phyloP scores from a whole-genome alignment of 2,329 filamentous ascomycete species.

The Waltergamsia citrina region DNA sequence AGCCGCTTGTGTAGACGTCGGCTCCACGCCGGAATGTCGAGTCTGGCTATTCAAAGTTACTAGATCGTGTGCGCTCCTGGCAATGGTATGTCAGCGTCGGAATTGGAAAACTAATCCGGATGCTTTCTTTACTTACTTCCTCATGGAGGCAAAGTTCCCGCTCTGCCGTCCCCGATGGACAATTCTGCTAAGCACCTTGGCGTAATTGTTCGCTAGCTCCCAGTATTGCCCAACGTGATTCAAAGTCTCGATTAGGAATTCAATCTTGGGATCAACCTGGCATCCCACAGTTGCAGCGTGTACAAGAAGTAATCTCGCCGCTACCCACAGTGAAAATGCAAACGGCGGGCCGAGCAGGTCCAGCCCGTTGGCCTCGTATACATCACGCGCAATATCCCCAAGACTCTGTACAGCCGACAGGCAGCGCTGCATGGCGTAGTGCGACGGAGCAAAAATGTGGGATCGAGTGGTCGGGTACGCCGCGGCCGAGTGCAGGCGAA shows the following conservation, averaged over 20 bases:
- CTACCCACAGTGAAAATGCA: slow-evolving; percentile 34
- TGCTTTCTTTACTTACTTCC: slow-evolving; percentile 28
- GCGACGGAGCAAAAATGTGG: slow-evolving; percentile 29
- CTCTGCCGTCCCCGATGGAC: slow-evolving; percentile 22
- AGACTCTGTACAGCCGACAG: slow-evolving; percentile 32
- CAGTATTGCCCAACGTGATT: slow-evolving; percentile 30
- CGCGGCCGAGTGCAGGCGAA: slow-evolving; percentile 31
- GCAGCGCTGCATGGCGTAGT: slow-evolving; percentile 34
- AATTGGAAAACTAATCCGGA: too few species aligned
- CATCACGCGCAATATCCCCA: slow-evolving; percentile 30
- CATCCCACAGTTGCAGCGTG: slow-evolving; percentile 28
- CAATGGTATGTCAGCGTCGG: too few species aligned
- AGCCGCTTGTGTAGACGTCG: slow-evolving; percentile 25
- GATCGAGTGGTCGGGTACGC: slow-evolving; percentile 30
- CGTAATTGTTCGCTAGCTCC: slow-evolving; percentile 32
- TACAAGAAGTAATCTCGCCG: slow-evolving; percentile 27
- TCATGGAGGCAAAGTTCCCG: slow-evolving; percentile 27
- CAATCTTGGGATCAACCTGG: slow-evolving; percentile 25
- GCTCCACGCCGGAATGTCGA: slow-evolving; percentile 25
- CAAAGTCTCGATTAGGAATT: slow-evolving; percentile 32
- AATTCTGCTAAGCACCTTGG: slow-evolving; percentile 27
- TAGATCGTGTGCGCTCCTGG: slow-evolving; percentile 27
- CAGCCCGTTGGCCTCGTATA: slow-evolving; percentile 30
- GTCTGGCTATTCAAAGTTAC: slow-evolving; percentile 23
- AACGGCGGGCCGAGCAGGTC: slow-evolving; percentile 32